These are phyloP conservation scores for Dictyostelium firmibasis DNA, from an alignment of 78 protist genomes.

Conservation along the genomic window DNA sequence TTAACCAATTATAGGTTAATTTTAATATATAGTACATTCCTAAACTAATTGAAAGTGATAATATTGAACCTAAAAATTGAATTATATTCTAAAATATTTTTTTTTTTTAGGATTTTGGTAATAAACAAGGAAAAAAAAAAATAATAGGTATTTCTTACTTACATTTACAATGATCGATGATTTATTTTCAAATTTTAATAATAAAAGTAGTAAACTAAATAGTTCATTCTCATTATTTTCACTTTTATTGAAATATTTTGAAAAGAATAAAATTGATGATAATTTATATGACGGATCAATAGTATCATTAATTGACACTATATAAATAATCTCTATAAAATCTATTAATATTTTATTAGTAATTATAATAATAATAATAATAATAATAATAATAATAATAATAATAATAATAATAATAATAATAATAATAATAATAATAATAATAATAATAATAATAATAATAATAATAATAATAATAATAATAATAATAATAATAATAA, in stretches of 20 bases:
- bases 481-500: no score
- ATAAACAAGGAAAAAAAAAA: no score
- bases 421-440: no score
- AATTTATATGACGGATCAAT: not conserved
- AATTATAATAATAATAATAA: not conserved
- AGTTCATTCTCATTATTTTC: not conserved
- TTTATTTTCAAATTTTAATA: not conserved
- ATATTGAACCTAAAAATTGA: not conserved
- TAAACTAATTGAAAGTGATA: slow-evolving; percentile 13
- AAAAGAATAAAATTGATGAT: not conserved
- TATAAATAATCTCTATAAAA: not conserved
- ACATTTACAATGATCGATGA: not conserved
- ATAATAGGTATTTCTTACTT: not conserved
- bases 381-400: no score
- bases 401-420: no score
- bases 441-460: no score
- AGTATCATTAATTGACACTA: not conserved
- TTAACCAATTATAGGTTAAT: not conserved
- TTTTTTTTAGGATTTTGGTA: no score
- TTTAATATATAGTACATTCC: not conserved
- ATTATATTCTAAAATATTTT: not conserved
- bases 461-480: no score
- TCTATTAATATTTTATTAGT: not conserved
- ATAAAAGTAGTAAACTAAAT: not conserved
- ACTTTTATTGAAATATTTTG: not conserved